Conservation (phyloP, 2,329 filamentous ascomycete genomes). For the Hypoxylon sp. region DNA sequence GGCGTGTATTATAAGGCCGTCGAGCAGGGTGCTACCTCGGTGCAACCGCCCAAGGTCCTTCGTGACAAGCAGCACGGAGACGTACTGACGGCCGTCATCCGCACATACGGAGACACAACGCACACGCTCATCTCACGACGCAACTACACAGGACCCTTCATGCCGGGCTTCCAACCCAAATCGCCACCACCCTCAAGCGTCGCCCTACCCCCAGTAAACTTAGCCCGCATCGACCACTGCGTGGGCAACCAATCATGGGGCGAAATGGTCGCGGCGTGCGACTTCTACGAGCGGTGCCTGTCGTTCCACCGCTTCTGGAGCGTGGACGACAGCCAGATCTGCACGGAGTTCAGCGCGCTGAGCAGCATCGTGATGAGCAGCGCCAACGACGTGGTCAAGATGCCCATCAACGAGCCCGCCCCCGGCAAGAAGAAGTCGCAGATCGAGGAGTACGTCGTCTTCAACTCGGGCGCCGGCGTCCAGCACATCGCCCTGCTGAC, state of each 20-base stretch:
- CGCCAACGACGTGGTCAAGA: constrained; percentile 89
- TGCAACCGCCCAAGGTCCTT: constrained; percentile 70
- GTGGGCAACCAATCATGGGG: constrained; percentile 98
- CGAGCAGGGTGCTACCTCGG: constrained; percentile 71
- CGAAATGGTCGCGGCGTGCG: constrained; percentile 79
- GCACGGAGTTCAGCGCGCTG: constrained; percentile 91
- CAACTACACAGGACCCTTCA: constrained; percentile 80
- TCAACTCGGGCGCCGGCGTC: constrained; percentile 90
- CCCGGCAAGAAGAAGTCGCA: constrained; percentile 91
- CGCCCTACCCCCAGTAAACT: constrained; percentile 72
- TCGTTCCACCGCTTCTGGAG: constrained; percentile 98
- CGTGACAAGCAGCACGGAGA: constrained; percentile 74
- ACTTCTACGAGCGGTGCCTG: constrained; percentile 87
- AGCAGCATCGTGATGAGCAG: constrained; percentile 93
- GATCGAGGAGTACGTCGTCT: constrained; percentile 93
- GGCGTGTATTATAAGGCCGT: constrained; percentile 84
- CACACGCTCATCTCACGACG: constrained; percentile 87
- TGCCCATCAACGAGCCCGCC: constrained; percentile 98
- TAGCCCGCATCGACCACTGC: constrained; percentile 92
- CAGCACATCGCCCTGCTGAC: constrained; percentile 95
- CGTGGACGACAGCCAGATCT: constrained; percentile 93
- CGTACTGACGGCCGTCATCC: constrained; percentile 83
- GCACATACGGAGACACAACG: constrained; percentile 95
- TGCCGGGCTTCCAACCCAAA: constrained; percentile 82
- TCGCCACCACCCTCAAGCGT: constrained; percentile 57